Percentiles rank a stretch among this genome's conserved stretches.
phyloP scores from a whole-genome alignment of 23 red algal species.

The Pyropia haitanensis region DNA sequence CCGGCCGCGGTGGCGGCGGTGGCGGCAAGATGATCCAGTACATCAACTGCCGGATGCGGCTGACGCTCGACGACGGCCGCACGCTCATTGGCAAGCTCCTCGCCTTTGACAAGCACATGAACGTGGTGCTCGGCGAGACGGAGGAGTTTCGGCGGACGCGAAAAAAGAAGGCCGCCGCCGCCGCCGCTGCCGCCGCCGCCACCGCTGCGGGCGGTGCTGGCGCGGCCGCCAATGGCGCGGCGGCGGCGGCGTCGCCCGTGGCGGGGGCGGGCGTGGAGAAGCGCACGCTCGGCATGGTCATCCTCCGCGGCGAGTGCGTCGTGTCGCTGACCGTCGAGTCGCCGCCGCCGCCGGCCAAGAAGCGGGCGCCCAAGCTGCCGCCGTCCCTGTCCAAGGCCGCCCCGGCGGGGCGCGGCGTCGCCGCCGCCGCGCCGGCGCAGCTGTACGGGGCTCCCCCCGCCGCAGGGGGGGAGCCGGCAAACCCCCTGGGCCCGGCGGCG shows the following conservation, averaged over 20 bases:
- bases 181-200: background rate
- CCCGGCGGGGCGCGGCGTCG: no score
- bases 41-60: slow-evolving; percentile 78
- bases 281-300: slow-evolving; percentile 63
- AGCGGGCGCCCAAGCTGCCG: slow-evolving; percentile 4
- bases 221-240: background rate
- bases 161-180: slow-evolving; percentile 30
- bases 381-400: no score
- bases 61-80: slow-evolving; percentile 72
- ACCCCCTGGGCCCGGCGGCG: no score
- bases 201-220: background rate
- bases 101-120: slow-evolving; percentile 95
- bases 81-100: slow-evolving; percentile 69
- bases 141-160: slow-evolving; percentile 51
- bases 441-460: no score
- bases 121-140: slow-evolving; percentile 63
- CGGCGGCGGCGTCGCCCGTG: background rate
- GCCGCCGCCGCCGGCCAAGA: slow-evolving; percentile 44
- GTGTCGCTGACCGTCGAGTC: slow-evolving; percentile 77
- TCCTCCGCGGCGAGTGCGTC: slow-evolving; percentile 79
- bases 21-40: slow-evolving; percentile 82
- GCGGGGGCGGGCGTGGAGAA: slow-evolving; percentile 39
- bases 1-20: no score
- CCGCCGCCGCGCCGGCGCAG: no score
- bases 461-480: no score